phyloP scores from a whole-genome alignment of 1,284 basidiomycete genomes.

The Bjerkandera adusta region DNA sequence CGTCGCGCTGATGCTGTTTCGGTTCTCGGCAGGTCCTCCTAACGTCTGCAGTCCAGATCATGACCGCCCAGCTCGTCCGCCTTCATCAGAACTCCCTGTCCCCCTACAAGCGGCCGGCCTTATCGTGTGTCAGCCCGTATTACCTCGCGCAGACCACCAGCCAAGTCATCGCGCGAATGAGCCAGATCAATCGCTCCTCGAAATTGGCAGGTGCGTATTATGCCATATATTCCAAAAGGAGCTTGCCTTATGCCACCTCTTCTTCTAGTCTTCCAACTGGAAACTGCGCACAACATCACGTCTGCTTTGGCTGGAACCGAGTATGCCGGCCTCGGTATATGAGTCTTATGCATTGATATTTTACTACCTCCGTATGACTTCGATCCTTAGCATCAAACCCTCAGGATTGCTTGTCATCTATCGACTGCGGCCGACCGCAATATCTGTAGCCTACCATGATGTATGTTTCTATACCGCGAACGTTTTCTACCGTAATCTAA shows the following conservation, averaged over 20 bases:
- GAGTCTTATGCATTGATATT: too few species aligned
- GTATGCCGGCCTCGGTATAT: too few species aligned
- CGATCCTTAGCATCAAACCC: too few species aligned
- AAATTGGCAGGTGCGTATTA: slow-evolving; percentile 6
- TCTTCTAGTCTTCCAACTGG: slow-evolving; percentile 1
- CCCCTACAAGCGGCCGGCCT: neutral
- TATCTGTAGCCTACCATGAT: too few species aligned
- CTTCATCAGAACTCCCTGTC: neutral
- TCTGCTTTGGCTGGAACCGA: slow-evolving; percentile 1
- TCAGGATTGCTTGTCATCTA: too few species aligned
- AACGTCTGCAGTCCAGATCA: slow-evolving; percentile 10
- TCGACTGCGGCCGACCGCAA: too few species aligned
- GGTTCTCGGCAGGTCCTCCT: slow-evolving; percentile 11
- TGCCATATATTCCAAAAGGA: neutral
- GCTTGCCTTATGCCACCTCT: neutral
- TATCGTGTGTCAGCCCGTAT: slow-evolving; percentile 2
- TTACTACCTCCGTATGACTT: too few species aligned
- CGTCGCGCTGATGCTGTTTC: neutral
- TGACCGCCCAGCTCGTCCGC: slow-evolving; percentile 9
- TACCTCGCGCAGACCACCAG: neutral
- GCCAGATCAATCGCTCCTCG: slow-evolving; percentile 3
- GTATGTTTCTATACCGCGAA: too few species aligned
- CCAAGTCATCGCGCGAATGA: neutral
- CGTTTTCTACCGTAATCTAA: too few species aligned
- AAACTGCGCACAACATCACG: neutral